phyloP scores from a whole-genome alignment of 345 rosid species.

The Mallotus nudiflorus region DNA sequence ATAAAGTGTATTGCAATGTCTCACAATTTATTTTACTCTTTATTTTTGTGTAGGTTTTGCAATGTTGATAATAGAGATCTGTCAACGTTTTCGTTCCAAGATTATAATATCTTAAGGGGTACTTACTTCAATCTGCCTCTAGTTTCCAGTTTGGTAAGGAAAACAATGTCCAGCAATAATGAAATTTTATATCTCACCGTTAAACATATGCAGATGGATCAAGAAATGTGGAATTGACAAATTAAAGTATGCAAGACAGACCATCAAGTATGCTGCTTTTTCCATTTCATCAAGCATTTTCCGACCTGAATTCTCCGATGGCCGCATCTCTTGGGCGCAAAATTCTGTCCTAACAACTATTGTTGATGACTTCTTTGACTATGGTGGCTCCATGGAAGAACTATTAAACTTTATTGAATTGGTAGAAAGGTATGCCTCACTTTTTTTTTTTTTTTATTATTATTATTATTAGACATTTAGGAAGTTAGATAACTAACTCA shows the following conservation, averaged over 20 bases:
- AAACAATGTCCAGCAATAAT: too few species aligned
- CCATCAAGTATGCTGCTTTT: constrained; percentile 6
- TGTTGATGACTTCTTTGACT: constrained; percentile 24
- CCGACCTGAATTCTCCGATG: constrained; percentile 9
- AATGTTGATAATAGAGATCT: too few species aligned
- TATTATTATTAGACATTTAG: too few species aligned
- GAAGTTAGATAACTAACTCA: too few species aligned
- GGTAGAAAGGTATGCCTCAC: constrained; percentile 17
- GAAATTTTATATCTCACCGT: too few species aligned
- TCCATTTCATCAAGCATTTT: constrained; percentile 1
- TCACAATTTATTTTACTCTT: too few species aligned
- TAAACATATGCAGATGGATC: constrained; percentile 25
- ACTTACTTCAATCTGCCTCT: not conserved
- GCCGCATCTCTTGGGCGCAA: constrained; percentile 23
- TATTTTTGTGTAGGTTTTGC: too few species aligned
- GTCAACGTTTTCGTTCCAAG: too few species aligned
- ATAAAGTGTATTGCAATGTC: too few species aligned
- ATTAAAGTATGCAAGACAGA: constrained; percentile 21
- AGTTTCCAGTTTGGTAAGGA: not conserved
- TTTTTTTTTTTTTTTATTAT: too few species aligned
- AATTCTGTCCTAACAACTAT: constrained; percentile 16
- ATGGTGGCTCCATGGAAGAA: constrained; percentile 17
- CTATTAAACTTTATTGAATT: constrained; percentile 11
- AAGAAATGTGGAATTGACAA: constrained; percentile 12
- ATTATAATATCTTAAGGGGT: too few species aligned